phyloP scores from a whole-genome alignment of 345 rosid species.

The Syzygium aromaticum region DNA sequence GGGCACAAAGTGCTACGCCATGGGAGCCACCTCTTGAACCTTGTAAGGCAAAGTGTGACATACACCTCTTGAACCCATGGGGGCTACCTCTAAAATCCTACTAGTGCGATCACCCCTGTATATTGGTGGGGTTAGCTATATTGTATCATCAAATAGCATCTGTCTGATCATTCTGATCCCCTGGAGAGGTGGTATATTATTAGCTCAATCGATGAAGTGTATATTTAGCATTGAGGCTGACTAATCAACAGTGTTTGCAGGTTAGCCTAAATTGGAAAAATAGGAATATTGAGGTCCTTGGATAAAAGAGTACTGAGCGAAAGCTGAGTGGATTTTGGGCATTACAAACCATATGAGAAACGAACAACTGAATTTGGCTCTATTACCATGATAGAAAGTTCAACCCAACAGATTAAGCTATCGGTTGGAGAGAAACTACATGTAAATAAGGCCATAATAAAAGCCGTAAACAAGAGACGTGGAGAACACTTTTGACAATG shows the following conservation, averaged over 20 bases:
- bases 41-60: background rate
- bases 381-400: background rate
- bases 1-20: background rate
- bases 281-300: background rate
- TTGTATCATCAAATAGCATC: background rate
- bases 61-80: background rate
- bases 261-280: background rate
- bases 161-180: background rate
- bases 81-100: background rate
- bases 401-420: background rate
- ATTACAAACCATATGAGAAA: background rate
- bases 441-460: background rate
- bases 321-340: background rate
- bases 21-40: background rate
- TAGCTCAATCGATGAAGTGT: background rate
- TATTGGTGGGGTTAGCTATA: background rate
- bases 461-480: background rate
- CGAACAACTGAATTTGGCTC: background rate
- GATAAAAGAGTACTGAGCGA: background rate
- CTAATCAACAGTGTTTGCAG: background rate
- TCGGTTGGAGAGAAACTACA: background rate
- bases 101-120: background rate
- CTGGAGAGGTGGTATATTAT: background rate
- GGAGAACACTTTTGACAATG: background rate
- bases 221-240: background rate